phyloP scores from a whole-genome alignment of 1,284 basidiomycete species.

The Thecaphora frezii region DNA sequence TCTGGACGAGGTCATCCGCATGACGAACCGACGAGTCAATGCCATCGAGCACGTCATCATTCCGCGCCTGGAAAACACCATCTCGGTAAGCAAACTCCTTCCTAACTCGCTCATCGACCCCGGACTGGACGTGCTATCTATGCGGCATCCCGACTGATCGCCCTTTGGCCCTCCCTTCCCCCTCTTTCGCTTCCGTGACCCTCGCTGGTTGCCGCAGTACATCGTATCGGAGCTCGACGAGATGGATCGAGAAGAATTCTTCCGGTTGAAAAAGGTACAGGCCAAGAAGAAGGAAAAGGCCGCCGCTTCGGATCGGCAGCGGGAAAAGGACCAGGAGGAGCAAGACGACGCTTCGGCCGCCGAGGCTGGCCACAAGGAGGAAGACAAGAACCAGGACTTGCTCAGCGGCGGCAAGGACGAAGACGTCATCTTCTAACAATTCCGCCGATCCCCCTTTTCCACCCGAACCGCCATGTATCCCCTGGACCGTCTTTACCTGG shows the following conservation, averaged over 20 bases:
- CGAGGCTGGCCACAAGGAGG: slow-evolving; percentile 9
- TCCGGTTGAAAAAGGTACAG: slow-evolving; percentile 57
- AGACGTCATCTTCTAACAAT: slow-evolving; percentile 54
- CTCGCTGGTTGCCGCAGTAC: slow-evolving; percentile 35
- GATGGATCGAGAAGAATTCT: slow-evolving; percentile 58
- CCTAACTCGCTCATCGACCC: too few species aligned
- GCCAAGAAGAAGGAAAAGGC: slow-evolving; percentile 54
- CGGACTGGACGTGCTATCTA: too few species aligned
- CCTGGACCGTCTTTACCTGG: too few species aligned
- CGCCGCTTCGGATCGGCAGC: slow-evolving; percentile 12
- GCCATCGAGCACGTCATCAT: slow-evolving; percentile 98
- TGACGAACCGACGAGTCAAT: slow-evolving; percentile 96
- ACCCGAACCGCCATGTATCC: not conserved
- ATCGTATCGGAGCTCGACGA: slow-evolving; percentile 57
- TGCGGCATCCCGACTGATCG: not conserved
- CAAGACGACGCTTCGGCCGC: slow-evolving; percentile 4
- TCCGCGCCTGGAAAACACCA: slow-evolving; percentile 91
- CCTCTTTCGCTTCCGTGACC: not conserved
- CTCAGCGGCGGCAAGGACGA: slow-evolving; percentile 54
- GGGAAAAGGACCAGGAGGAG: slow-evolving; percentile 8
- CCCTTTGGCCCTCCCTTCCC: not conserved
- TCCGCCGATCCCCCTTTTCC: not conserved
- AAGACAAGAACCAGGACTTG: slow-evolving; percentile 28
- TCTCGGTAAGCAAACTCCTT: slow-evolving; percentile 68
- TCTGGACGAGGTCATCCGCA: slow-evolving; percentile 96